Evolutionary conservation across 2,329 filamentous ascomycete species (phyloP), one percentile per base, ranked within the genome.

Genomic region (Microsporum audouinii): DNA sequence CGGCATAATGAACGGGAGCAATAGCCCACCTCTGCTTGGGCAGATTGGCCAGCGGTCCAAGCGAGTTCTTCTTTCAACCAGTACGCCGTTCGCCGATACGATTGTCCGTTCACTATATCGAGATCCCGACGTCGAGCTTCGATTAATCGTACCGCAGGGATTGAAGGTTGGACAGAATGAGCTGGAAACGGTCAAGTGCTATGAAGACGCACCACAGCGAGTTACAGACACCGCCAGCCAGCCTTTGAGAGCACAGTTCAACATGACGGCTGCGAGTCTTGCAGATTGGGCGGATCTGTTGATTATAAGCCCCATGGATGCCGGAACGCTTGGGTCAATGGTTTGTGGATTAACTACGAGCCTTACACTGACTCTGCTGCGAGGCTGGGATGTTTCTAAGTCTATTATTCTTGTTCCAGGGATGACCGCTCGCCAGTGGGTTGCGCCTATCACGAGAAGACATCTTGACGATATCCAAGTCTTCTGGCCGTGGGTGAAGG

Each of bases 391-490:
- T 68, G 85, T 88, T 0, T 87, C 86, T 5, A 96, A 96, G 75
- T 88, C 87, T 67, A 88, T 95, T 34, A 76, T 96, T 57, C 77
- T 96, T 61, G 86, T 95, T 5, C 91, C 91, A 0, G 89, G 89
- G 65, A 95, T 96, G 91, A 92, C 88, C 38, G 84, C 84, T 0
- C 82, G 88, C 63, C 91, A 92, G 84, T 95, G 90, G 90, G 85
- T 91, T 70, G 91, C 94, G 68, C 89, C 91, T 1, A 86, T 91
- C 76, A 95, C 89, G 14, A 89, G 88, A 76, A 88, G 90, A 68
- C 91, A 96, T 70, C 81, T 96, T 63, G 87, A 84, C 73, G 94
- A 95, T 74, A 84, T 96, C 47, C 82, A 86, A 65, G 80, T 84
- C 64, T 91, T 90, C 71, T 95, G 89, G 89, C 86, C 86, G 59